phyloP scores from a whole-genome alignment of 305 asterid genomes.

The Nicotiana rustica region DNA sequence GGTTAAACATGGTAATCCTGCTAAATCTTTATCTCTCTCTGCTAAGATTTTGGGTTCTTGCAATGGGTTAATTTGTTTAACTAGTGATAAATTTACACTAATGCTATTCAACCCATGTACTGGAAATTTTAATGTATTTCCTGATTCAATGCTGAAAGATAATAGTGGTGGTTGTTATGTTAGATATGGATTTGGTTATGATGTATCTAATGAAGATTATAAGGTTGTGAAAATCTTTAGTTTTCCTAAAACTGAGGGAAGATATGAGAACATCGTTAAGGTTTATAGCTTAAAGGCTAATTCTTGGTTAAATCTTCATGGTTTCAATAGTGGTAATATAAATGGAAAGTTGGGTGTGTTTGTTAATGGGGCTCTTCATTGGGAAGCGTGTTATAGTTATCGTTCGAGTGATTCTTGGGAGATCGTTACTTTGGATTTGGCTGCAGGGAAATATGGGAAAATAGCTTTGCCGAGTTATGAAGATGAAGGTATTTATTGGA shows the following conservation, averaged over 20 bases:
- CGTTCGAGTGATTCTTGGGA: not conserved
- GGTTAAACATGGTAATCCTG: not conserved
- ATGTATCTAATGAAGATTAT: slow-evolving; percentile 47
- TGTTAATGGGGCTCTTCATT: slow-evolving; percentile 57
- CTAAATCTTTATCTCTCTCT: not conserved
- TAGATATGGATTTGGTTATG: slow-evolving; percentile 50
- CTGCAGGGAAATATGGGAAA: slow-evolving; percentile 33
- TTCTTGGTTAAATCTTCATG: slow-evolving; percentile 45
- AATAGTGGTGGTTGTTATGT: slow-evolving; percentile 26
- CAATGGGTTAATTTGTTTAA: slow-evolving; percentile 51
- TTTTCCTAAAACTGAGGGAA: slow-evolving; percentile 12
- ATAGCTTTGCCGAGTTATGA: slow-evolving; percentile 39
- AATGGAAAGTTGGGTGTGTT: slow-evolving; percentile 39
- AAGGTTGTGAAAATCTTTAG: slow-evolving; percentile 48
- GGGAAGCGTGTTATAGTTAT: slow-evolving; percentile 32
- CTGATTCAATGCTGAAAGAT: slow-evolving; percentile 33
- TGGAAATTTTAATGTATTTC: slow-evolving; percentile 37
- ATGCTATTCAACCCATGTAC: slow-evolving; percentile 54
- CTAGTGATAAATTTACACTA: slow-evolving; percentile 37
- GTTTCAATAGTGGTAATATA: slow-evolving; percentile 25
- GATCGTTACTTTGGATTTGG: slow-evolving; percentile 46
- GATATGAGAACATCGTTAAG: slow-evolving; percentile 23
- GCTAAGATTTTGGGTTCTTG: slow-evolving; percentile 38
- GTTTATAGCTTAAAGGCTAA: slow-evolving; percentile 47
- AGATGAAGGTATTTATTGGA: not conserved